A percentile compares a stretch with the other conserved stretches of the same genome.
Conservation (phyloP, 108 stramenopile genomes). For the Discostella stelligeroides region DNA sequence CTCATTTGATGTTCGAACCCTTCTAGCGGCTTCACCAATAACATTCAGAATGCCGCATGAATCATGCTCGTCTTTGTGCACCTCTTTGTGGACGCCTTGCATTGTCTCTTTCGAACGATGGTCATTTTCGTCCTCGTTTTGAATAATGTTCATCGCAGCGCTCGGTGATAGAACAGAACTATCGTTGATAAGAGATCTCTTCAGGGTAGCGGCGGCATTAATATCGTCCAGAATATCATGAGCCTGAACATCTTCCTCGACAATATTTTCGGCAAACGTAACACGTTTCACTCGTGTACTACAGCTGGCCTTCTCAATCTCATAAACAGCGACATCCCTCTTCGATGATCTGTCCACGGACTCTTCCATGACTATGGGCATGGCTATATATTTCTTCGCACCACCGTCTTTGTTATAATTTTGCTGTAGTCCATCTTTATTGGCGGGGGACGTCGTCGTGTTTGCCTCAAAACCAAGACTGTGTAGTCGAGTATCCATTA, state of each 20-base stretch:
- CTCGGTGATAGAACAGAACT: no score
- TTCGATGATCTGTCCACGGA: no score
- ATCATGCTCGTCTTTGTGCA: background rate
- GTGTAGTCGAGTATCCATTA: background rate
- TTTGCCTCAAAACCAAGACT: no score
- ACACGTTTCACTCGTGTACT: no score
- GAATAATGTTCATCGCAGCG: no score
- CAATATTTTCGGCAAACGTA: background rate
- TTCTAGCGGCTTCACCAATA: background rate
- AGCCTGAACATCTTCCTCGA: background rate
- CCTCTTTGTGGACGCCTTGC: background rate
- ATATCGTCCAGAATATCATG: constrained; percentile 2
- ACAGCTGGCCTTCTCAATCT: background rate
- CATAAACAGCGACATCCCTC: background rate
- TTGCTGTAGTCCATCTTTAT: background rate
- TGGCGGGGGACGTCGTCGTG: background rate
- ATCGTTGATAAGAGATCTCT: background rate
- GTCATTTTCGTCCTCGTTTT: background rate
- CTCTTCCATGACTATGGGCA: background rate
- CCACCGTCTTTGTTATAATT: background rate
- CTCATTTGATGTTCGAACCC: background rate
- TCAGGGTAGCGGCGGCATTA: background rate
- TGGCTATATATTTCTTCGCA: background rate
- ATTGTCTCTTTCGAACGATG: background rate
- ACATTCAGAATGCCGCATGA: background rate